Evolutionary conservation across 1,139 yeast genomes (phyloP).

Genomic region (Yamadazyma dendronema): DNA sequence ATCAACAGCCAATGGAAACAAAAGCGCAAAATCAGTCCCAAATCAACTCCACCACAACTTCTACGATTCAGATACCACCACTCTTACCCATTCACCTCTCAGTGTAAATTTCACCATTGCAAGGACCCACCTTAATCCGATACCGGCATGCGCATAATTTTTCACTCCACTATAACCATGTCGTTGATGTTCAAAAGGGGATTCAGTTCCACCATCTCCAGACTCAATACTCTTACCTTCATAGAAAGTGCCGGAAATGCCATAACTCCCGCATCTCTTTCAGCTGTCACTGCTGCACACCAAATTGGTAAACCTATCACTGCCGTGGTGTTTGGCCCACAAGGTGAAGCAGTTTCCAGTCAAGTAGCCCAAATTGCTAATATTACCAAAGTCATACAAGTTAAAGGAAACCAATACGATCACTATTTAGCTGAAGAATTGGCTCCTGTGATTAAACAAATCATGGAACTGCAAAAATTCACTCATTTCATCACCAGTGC

Average conservation of each 20-base stretch:
- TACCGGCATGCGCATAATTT: slow-evolving; percentile 8
- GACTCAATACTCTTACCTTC: slow-evolving; percentile 62
- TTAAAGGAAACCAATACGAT: slow-evolving; percentile 48
- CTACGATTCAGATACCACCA: no score
- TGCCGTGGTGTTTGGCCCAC: slow-evolving; percentile 59
- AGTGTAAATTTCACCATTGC: no score
- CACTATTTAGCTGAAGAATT: slow-evolving; percentile 66
- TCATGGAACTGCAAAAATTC: slow-evolving; percentile 39
- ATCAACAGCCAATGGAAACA: no score
- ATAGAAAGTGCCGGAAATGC: slow-evolving; percentile 58
- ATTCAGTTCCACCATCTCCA: slow-evolving; percentile 26
- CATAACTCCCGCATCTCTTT: slow-evolving; percentile 66
- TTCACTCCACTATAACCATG: slow-evolving; percentile 1
- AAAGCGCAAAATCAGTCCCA: no score
- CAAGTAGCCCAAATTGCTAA: slow-evolving; percentile 40
- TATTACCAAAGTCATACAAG: slow-evolving; percentile 48
- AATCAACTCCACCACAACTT: no score
- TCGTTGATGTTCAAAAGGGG: slow-evolving; percentile 26
- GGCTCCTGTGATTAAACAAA: slow-evolving; percentile 53
- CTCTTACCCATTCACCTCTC: no score
- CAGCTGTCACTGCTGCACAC: slow-evolving; percentile 64
- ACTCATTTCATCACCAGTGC: slow-evolving; percentile 81
- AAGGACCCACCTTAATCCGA: slow-evolving; percentile 7
- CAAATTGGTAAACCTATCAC: slow-evolving; percentile 63
- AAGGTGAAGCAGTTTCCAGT: slow-evolving; percentile 39